Evolutionary conservation across 2,329 filamentous ascomycete species (phyloP).

Genomic region (Paramyrothecium roridum): DNA sequence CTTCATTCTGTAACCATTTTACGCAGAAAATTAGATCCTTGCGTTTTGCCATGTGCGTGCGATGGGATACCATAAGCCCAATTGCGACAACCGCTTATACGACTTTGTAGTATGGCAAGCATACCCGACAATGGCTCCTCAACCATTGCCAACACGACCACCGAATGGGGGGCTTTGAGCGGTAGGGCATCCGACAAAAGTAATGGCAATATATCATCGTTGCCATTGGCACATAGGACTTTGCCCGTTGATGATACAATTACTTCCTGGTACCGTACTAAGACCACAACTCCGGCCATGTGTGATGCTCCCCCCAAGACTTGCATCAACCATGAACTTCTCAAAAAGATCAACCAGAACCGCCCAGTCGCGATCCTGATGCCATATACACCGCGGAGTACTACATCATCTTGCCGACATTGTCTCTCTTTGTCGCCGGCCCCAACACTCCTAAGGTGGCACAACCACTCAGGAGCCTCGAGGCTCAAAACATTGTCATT

Average conservation of each 20-base stretch:
- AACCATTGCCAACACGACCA: constrained; percentile 75
- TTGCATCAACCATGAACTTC: constrained; percentile 67
- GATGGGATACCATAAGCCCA: too few relatives aligned
- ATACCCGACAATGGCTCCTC: not conserved
- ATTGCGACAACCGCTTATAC: too few relatives aligned
- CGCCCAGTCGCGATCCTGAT: constrained; percentile 65
- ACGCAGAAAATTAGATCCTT: too few relatives aligned
- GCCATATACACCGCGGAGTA: constrained; percentile 82
- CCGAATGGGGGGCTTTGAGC: constrained; percentile 72
- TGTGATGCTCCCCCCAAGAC: constrained; percentile 45
- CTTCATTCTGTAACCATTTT: too few relatives aligned
- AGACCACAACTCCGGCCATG: constrained; percentile 71
- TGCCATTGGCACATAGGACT: constrained; percentile 7
- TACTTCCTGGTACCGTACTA: constrained; percentile 69
- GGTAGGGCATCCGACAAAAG: constrained; percentile 1
- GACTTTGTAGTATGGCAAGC: not conserved
- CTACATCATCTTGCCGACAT: constrained; percentile 76
- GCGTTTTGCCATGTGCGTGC: too few relatives aligned
- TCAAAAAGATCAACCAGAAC: constrained; percentile 70
- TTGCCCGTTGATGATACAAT: constrained; percentile 76
- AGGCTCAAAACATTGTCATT: constrained; percentile 69
- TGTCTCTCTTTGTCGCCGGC: constrained; percentile 80
- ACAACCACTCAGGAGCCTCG: constrained; percentile 72
- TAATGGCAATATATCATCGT: not conserved
- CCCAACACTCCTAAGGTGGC: constrained; percentile 90